Evolutionary conservation across 768 basidiomycete species (phyloP).

Genomic region (Phlegmacium glaucopus): DNA sequence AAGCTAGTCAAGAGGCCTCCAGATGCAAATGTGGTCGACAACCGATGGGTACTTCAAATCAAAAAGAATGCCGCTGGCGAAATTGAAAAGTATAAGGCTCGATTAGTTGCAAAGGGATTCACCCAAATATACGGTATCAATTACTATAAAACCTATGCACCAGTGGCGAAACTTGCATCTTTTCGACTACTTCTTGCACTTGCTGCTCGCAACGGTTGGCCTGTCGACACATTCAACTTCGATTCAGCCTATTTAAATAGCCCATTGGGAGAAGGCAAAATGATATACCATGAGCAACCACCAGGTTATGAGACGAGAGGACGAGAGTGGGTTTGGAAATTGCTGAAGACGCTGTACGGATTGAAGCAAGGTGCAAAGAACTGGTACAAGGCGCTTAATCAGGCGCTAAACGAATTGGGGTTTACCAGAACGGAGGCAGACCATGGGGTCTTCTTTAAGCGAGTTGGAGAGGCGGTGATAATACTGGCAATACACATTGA

Average conservation of each 20-base stretch:
- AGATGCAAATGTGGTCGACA: no score
- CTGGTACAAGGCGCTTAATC: constrained; percentile 2
- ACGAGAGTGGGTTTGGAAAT: background rate
- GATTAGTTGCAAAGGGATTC: constrained; percentile 36
- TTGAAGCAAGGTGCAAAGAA: constrained; percentile 4
- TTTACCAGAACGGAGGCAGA: background rate
- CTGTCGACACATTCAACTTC: constrained; percentile 8
- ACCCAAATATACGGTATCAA: constrained; percentile 36
- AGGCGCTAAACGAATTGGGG: background rate
- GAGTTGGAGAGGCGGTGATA: no score
- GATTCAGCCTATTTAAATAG: constrained; percentile 11
- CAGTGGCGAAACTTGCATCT: background rate
- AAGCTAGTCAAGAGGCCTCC: no score
- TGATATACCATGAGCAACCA: constrained; percentile 9
- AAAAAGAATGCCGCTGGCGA: no score
- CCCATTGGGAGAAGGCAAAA: constrained; percentile 5
- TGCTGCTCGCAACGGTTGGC: constrained; percentile 20
- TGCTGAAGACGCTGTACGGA: constrained; percentile 4
- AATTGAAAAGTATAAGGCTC: no score
- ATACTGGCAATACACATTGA: no score
- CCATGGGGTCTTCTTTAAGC: no score
- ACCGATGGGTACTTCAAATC: no score
- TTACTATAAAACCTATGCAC: constrained; percentile 15
- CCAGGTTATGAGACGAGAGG: background rate
- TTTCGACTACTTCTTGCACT: constrained; percentile 17